phyloP scores from a whole-genome alignment of 495 filamentous ascomycete species.

The Penicillium fimorum region DNA sequence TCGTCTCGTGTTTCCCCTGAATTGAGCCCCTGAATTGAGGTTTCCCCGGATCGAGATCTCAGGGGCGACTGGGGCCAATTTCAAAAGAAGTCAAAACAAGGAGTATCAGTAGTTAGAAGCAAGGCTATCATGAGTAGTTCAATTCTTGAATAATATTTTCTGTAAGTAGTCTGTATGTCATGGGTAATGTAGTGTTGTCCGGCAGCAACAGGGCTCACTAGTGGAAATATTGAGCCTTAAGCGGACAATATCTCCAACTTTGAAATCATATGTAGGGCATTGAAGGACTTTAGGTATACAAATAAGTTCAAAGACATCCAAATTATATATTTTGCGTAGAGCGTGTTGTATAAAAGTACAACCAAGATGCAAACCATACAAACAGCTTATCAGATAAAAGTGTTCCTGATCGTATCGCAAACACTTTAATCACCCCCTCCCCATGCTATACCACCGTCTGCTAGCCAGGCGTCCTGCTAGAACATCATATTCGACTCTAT shows the following conservation, averaged over 20 bases:
- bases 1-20: background rate
- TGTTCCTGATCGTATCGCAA: constrained; percentile 20
- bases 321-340: background rate
- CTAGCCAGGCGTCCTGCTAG: constrained; percentile 12
- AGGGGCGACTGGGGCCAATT: background rate
- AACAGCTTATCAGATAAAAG: constrained; percentile 28
- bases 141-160: background rate
- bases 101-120: background rate
- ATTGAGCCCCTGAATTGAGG: constrained; percentile 2
- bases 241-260: background rate
- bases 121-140: background rate
- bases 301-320: background rate
- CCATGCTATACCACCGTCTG: constrained; percentile 24
- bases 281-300: background rate
- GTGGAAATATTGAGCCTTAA: background rate
- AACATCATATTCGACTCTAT: background rate
- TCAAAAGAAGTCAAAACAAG: background rate
- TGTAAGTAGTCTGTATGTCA: background rate
- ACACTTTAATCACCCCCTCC: constrained; percentile 7
- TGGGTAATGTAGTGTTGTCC: background rate
- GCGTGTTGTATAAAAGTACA: background rate
- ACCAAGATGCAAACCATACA: constrained; percentile 26
- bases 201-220: too few species aligned
- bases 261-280: background rate
- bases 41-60: constrained; percentile 6